Base-by-base conservation (phyloP, 768 basidiomycete genomes). In the Mycena rebaudengoi region DNA sequence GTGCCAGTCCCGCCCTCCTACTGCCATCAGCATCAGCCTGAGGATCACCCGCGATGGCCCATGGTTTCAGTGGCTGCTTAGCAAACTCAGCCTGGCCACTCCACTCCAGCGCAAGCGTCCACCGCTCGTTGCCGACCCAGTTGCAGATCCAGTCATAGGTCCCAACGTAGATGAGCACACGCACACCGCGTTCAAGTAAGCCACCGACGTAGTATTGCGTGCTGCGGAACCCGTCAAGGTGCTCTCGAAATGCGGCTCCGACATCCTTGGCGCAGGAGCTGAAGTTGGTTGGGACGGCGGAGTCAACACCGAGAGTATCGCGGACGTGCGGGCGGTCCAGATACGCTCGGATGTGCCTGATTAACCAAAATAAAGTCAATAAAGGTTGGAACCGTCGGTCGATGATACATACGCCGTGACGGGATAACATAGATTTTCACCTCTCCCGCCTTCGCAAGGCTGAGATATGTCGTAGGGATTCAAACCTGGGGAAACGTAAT, bases 131-230 rank as follows among this genome's bases (percentile, higher is more conserved):
- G 6, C 88, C 90, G 26, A 91, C 76, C 83, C 87, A 89, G 72
- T 92, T 92, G 74, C 91, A 92, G 53, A 88, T 88, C 87, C 87
- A 91, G 67, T 91, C 90, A 60, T 89, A 88, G 30, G 81, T 82
- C 7, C 90, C 91, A 2, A 88, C 88, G 66, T 91, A 92, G 55
- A 90, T 86, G 29, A 95, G 81, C 18, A 89, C 85, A 3, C 85
- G 82, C 26, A 95, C 78, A 0, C 87, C 88, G 20, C 90, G 86
- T 62, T 94, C 92, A 18, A 95, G 85, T 35, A 95, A 83, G 0
- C 82, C 84, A 2, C 85, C 82, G 65, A 91, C 81, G 73, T 91
- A 87, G 74, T 86, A 72, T 69, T 85, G 75, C 51, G 87, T 80
- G 41, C 82, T 79, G 35, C 80, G 80, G 37, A 41, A 65, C 13